A percentile compares a stretch with the other conserved stretches of the same genome.
phyloP scores from a whole-genome alignment of 768 basidiomycete species.

The Pseudohyphozyma bogoriensis region DNA sequence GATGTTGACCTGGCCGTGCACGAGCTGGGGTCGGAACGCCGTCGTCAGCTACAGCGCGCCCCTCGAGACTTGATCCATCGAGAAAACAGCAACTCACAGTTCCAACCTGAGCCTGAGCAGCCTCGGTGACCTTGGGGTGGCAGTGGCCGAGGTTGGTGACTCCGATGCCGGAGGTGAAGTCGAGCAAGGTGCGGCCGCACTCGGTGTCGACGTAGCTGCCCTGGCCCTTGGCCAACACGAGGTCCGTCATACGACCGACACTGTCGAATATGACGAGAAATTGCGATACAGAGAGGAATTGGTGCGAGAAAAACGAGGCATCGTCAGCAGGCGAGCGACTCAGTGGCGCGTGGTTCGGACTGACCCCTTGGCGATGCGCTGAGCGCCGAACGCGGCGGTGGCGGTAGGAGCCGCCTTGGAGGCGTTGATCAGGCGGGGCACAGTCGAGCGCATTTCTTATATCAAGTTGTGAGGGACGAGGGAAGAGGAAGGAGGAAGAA shows the following conservation, averaged over 20 bases:
- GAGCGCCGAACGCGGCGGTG: constrained; percentile 14
- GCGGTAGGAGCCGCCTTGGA: too few species aligned
- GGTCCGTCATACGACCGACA: constrained; percentile 23
- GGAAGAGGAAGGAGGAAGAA: too few species aligned
- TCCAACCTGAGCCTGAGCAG: constrained; percentile 80
- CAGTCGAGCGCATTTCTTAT: too few species aligned
- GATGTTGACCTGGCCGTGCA: constrained; percentile 73
- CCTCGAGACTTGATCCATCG: too few species aligned
- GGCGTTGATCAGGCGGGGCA: too few species aligned
- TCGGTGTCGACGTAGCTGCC: constrained; percentile 33
- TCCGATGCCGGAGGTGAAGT: constrained; percentile 70
- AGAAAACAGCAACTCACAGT: too few species aligned
- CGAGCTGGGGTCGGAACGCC: too few species aligned
- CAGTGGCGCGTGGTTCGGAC: not conserved
- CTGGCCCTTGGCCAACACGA: constrained; percentile 22
- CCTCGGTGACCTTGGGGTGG: constrained; percentile 73
- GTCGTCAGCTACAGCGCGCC: too few species aligned
- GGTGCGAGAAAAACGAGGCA: too few species aligned
- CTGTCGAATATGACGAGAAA: constrained; percentile 1
- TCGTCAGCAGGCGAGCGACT: not conserved
- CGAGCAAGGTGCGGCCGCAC: constrained; percentile 63
- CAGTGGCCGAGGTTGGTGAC: constrained; percentile 82
- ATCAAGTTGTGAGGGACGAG: too few species aligned
- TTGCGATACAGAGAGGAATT: not conserved
- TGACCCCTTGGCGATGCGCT: constrained; percentile 25